Evolutionary conservation across 169 alveolate species (phyloP).

Genomic region (Plasmodium gonderi): DNA sequence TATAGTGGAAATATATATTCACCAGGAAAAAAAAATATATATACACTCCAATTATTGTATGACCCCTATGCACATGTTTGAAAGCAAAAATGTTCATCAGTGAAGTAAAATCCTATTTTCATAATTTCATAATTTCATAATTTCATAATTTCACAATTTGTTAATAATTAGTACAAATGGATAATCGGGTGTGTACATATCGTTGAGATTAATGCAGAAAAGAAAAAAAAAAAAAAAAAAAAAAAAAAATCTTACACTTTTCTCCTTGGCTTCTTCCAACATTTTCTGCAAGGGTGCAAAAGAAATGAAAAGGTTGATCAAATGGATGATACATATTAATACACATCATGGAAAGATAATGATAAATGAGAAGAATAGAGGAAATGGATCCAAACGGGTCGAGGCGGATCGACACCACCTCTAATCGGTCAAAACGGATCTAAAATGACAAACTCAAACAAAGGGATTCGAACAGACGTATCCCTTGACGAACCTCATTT

Average conservation of each 20-base stretch:
- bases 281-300: slow-evolving; percentile 28
- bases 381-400: not conserved
- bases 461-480: too few species aligned
- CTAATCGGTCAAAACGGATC: not conserved
- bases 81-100: too few species aligned
- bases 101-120: too few species aligned
- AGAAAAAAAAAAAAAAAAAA: not conserved
- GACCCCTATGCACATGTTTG: too few species aligned
- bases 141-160: too few species aligned
- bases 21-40: too few species aligned
- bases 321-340: not conserved
- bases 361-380: not conserved
- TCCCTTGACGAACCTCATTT: slow-evolving; percentile 31
- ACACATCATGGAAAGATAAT: not conserved
- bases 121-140: too few species aligned
- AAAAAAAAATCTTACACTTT: slow-evolving; percentile 15
- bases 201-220: not conserved
- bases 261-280: slow-evolving; percentile 46
- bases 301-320: not conserved
- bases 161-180: too few species aligned
- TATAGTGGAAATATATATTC: too few species aligned
- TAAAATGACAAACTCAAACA: not conserved
- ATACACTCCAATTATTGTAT: too few species aligned
- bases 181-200: not conserved
- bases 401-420: not conserved